Evolutionary conservation across 352 stramenopile genomes (phyloP).

Genomic region (Discostella stelligera): DNA sequence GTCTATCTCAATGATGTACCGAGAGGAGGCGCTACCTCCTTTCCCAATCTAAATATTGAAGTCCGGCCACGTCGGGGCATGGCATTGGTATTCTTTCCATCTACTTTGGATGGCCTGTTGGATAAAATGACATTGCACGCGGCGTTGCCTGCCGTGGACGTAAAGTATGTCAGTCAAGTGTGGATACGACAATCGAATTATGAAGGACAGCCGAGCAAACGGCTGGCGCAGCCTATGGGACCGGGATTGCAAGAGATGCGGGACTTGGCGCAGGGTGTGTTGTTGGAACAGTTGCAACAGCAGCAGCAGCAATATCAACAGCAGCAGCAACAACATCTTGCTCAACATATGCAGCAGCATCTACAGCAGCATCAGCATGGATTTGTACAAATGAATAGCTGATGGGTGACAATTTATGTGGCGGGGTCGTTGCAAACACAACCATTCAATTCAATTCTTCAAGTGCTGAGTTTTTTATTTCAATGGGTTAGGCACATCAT

Average conservation of each 20-base stretch:
- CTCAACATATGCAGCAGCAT: background rate
- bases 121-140: conserved; percentile 84
- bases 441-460: conserved; percentile 41
- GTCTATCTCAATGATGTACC: conserved; percentile 86
- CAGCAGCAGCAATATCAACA: conserved; percentile 21
- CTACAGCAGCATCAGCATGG: conserved; percentile 17
- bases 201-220: conserved; percentile 69
- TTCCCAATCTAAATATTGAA: conserved; percentile 81
- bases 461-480: conserved; percentile 55
- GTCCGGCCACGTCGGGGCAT: conserved; percentile 80
- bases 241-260: conserved; percentile 46
- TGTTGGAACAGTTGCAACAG: conserved; percentile 4
- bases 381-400: conserved; percentile 15
- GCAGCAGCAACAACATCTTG: conserved; percentile 6
- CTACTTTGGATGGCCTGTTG: conserved; percentile 81
- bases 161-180: conserved; percentile 87
- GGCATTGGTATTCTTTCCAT: conserved; percentile 87
- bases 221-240: conserved; percentile 62
- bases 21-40: conserved; percentile 80
- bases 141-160: conserved; percentile 82
- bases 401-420: conserved; percentile 7
- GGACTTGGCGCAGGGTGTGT: conserved; percentile 20
- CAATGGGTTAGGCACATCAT: background rate
- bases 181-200: conserved; percentile 83
- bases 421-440: background rate